These are phyloP conservation scores for Calonectria pteridis DNA, from an alignment of 2,329 filamentous ascomycete species.

Conservation along the genomic window DNA sequence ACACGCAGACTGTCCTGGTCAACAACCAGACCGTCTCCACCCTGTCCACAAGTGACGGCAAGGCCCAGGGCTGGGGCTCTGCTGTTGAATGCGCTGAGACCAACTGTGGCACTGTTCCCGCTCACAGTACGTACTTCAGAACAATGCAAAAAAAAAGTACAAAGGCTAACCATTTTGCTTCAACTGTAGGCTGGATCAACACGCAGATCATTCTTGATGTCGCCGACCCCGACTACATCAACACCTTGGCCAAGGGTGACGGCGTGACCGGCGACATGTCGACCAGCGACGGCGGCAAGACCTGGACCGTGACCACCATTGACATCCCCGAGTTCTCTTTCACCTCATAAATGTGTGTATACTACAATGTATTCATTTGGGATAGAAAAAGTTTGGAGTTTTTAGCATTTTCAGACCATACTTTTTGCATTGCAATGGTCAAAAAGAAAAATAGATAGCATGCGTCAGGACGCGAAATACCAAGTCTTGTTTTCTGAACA, in stretches of 20 bases:
- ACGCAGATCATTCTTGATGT: slow-evolving; percentile 36
- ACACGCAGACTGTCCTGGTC: slow-evolving; percentile 36
- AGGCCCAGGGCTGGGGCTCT: slow-evolving; percentile 58
- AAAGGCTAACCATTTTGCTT: neutral
- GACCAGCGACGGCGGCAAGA: slow-evolving; percentile 25
- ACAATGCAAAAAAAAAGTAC: accelerated
- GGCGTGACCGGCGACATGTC: slow-evolving; percentile 20
- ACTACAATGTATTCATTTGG: neutral
- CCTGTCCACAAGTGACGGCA: slow-evolving; percentile 58
- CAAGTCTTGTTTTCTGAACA: neutral
- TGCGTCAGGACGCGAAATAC: neutral
- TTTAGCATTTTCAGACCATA: neutral
- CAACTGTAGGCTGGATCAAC: slow-evolving; percentile 33
- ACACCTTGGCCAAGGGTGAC: slow-evolving; percentile 17
- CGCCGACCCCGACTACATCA: slow-evolving; percentile 37
- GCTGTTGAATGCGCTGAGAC: slow-evolving; percentile 76
- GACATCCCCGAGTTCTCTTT: slow-evolving; percentile 23
- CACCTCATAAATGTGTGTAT: neutral
- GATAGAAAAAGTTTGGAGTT: neutral
- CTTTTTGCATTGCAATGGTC: neutral
- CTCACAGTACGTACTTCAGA: slow-evolving; percentile 32
- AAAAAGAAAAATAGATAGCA: neutral
- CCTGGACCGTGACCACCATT: slow-evolving; percentile 18
- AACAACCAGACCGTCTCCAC: slow-evolving; percentile 50
- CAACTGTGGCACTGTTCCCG: slow-evolving; percentile 71